A percentile compares a stretch with the other conserved stretches of the same genome.
Conservation (phyloP, 306 rosid genomes). For the Amphicarpaea edgeworthii region DNA sequence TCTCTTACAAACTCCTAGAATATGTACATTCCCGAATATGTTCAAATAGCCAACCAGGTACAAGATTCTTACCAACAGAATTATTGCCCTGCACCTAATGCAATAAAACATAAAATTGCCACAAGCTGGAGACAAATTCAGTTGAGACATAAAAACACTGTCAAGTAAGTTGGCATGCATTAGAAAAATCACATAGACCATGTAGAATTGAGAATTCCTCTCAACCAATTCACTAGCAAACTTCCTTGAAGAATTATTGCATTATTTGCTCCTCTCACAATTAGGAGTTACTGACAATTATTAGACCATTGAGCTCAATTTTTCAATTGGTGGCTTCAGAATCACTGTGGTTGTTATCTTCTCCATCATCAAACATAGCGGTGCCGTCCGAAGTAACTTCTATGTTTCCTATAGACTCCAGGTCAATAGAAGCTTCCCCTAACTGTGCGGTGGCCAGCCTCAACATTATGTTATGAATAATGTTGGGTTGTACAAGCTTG, state of each 20-base stretch:
- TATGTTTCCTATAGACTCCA: conserved; percentile 44
- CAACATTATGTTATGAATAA: conserved; percentile 39
- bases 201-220: neutral
- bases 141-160: conserved; percentile 3
- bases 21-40: conserved; percentile 34
- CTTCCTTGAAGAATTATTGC: conserved; percentile 41
- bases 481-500: conserved; percentile 46
- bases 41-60: conserved; percentile 1
- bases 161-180: conserved; percentile 31
- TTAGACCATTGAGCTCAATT: conserved; percentile 15
- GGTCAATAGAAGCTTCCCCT: conserved; percentile 45
- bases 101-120: neutral
- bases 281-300: conserved; percentile 1
- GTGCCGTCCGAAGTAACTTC: conserved; percentile 45
- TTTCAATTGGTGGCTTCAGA: conserved; percentile 50
- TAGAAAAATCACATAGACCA: conserved; percentile 5
- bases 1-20: conserved; percentile 1
- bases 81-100: conserved; percentile 15
- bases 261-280: neutral
- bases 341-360: conserved; percentile 49
- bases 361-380: conserved; percentile 42
- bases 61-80: conserved; percentile 6
- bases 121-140: conserved; percentile 28
- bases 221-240: conserved; percentile 13
- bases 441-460: conserved; percentile 47